Evolutionary conservation across 1,139 yeast species (phyloP).

Genomic region (Saccharomycopsis phalli): DNA sequence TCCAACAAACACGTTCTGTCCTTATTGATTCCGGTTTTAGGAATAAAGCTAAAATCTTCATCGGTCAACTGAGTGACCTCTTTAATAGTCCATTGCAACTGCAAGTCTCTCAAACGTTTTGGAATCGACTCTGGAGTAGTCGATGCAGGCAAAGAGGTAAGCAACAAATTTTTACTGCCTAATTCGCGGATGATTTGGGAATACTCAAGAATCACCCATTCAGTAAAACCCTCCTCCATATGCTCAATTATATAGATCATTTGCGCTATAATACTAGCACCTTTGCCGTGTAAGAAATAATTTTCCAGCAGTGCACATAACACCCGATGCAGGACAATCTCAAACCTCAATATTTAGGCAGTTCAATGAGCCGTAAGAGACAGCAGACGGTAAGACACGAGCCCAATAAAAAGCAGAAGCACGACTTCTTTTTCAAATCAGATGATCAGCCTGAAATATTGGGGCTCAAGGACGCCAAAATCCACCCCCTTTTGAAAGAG

Average conservation of each 20-base stretch:
- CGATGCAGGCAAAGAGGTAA: constrained; percentile 65
- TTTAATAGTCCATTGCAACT: constrained; percentile 73
- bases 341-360: not conserved
- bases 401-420: too few relatives aligned
- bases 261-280: constrained; percentile 6
- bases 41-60: constrained; percentile 25
- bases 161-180: constrained; percentile 63
- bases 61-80: constrained; percentile 48
- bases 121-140: constrained; percentile 66
- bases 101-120: constrained; percentile 44
- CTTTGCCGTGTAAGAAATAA: not conserved
- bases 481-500: constrained; percentile 17
- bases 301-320: not conserved
- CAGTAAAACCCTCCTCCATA: constrained; percentile 95
- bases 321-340: not conserved
- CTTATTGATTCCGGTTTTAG: constrained; percentile 36
- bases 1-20: constrained; percentile 73
- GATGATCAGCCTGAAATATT: constrained; percentile 5
- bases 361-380: too few relatives aligned
- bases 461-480: constrained; percentile 9
- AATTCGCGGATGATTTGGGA: constrained; percentile 73
- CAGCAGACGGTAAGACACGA: too few relatives aligned
- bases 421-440: too few relatives aligned
- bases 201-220: constrained; percentile 90
- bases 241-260: constrained; percentile 95